Evolutionary conservation across 768 basidiomycete genomes (phyloP).

Genomic region (Hydnum rufescens): DNA sequence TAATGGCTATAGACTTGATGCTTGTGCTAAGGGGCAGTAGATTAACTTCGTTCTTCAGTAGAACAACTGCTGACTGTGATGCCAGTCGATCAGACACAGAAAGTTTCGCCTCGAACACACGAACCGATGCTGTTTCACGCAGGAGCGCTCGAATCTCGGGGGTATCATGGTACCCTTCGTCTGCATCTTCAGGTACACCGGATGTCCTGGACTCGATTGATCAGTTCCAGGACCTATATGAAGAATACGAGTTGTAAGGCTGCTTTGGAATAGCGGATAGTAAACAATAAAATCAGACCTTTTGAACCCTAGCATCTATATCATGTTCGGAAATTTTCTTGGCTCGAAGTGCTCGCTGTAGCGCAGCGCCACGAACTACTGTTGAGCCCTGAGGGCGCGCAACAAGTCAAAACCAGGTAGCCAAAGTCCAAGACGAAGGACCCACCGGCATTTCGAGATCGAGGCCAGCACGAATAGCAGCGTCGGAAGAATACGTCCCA

Average conservation of each 20-base stretch:
- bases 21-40: slow-evolving; percentile 33
- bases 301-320: slow-evolving; percentile 13
- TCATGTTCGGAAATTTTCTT: slow-evolving; percentile 24
- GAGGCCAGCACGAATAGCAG: slow-evolving; percentile 37
- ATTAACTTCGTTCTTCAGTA: slow-evolving; percentile 38
- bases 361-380: slow-evolving; percentile 6
- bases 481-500: slow-evolving; percentile 26
- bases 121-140: slow-evolving; percentile 36
- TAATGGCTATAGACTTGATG: slow-evolving; percentile 35
- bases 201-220: slow-evolving; percentile 6
- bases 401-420: no score
- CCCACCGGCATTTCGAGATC: slow-evolving; percentile 43
- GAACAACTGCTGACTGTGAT: slow-evolving; percentile 18
- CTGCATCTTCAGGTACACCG: slow-evolving; percentile 31
- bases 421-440: slow-evolving; percentile 14
- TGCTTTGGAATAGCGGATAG: neutral
- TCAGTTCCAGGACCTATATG: neutral
- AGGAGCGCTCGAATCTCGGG: slow-evolving; percentile 40
- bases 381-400: neutral
- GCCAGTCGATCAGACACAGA: neutral
- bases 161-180: slow-evolving; percentile 44
- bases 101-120: slow-evolving; percentile 18
- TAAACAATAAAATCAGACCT: slow-evolving; percentile 4
- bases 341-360: slow-evolving; percentile 10
- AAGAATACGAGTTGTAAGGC: neutral